Evolutionary conservation across 2,329 filamentous ascomycete genomes (phyloP).

Genomic region (Cryphonectria japonica): DNA sequence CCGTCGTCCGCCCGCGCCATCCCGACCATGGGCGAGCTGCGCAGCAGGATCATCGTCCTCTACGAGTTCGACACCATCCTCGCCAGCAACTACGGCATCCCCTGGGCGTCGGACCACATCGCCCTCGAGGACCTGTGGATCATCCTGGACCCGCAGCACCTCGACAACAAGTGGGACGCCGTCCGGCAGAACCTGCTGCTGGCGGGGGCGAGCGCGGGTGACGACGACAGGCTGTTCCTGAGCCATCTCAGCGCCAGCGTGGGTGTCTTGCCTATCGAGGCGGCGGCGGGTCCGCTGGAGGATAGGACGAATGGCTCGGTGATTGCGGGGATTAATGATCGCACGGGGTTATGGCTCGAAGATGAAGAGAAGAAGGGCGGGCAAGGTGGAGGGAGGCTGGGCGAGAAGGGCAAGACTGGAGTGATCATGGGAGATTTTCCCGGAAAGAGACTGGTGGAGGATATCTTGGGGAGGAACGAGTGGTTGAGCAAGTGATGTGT

Average conservation of each 20-base stretch:
- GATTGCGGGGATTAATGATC: conserved; percentile 54
- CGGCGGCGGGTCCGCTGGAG: conserved; percentile 49
- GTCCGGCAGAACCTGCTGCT: conserved; percentile 46
- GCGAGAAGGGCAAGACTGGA: conserved; percentile 41
- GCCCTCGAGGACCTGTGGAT: conserved; percentile 52
- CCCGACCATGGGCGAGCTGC: conserved; percentile 50
- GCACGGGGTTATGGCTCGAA: conserved; percentile 49
- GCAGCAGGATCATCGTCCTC: conserved; percentile 51
- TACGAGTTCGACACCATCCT: conserved; percentile 47
- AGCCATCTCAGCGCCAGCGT: conserved; percentile 53
- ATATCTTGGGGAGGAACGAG: conserved; percentile 47
- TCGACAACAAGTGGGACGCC: conserved; percentile 52
- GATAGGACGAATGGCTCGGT: conserved; percentile 39
- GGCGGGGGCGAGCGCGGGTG: conserved; percentile 42
- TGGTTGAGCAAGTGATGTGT: conserved; percentile 29
- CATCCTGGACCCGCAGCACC: conserved; percentile 46
- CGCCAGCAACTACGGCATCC: conserved; percentile 44
- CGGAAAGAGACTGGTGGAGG: conserved; percentile 46
- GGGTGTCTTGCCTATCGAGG: conserved; percentile 54
- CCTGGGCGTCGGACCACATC: conserved; percentile 51
- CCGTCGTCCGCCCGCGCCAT: conserved; percentile 31
- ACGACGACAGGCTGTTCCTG: conserved; percentile 43
- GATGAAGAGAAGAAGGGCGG: conserved; percentile 16
- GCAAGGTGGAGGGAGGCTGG: conserved; percentile 11
- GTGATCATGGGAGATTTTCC: conserved; percentile 56